These are phyloP conservation scores for Cystofilobasidium capitatum DNA, from an alignment of 768 basidiomycete species.

Conservation along the genomic window DNA sequence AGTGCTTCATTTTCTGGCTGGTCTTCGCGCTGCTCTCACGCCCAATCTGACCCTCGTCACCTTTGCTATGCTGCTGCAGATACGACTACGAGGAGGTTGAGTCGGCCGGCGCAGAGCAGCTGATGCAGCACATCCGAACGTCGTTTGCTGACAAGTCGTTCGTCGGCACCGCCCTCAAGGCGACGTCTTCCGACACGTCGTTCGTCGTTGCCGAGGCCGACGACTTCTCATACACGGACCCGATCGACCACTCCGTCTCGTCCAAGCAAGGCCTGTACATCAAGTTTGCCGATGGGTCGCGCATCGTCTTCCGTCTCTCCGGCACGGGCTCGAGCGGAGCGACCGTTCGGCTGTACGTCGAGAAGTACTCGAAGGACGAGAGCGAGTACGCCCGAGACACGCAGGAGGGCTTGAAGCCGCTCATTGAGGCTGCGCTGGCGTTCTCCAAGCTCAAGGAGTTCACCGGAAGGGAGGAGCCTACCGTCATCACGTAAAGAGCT, in stretches of 20 bases:
- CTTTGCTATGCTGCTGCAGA: constrained; percentile 36
- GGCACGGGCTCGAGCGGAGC: constrained; percentile 95
- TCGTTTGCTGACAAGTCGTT: constrained; percentile 56
- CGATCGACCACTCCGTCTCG: constrained; percentile 88
- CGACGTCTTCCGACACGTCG: constrained; percentile 51
- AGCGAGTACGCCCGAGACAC: constrained; percentile 48
- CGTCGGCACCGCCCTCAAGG: constrained; percentile 56
- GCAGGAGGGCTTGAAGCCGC: constrained; percentile 79
- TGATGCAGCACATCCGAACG: constrained; percentile 68
- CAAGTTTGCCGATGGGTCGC: constrained; percentile 78
- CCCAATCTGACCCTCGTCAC: neutral
- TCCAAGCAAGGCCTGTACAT: constrained; percentile 95
- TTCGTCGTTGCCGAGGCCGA: constrained; percentile 70
- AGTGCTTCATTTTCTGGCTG: constrained; percentile 13
- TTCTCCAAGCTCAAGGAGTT: constrained; percentile 76
- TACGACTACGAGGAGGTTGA: constrained; percentile 99
- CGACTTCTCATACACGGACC: constrained; percentile 95
- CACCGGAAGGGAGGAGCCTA: constrained; percentile 78
- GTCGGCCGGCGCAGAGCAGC: constrained; percentile 74
- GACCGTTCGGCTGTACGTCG: constrained; percentile 91
- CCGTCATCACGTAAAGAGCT: constrained; percentile 75
- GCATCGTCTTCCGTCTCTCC: constrained; percentile 90
- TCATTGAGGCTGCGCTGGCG: constrained; percentile 88
- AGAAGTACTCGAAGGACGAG: constrained; percentile 57
- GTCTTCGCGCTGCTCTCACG: neutral